These are phyloP conservation scores for Pachysandra terminalis DNA, from an alignment of 164 flowering plant species.

Conservation along the genomic window DNA sequence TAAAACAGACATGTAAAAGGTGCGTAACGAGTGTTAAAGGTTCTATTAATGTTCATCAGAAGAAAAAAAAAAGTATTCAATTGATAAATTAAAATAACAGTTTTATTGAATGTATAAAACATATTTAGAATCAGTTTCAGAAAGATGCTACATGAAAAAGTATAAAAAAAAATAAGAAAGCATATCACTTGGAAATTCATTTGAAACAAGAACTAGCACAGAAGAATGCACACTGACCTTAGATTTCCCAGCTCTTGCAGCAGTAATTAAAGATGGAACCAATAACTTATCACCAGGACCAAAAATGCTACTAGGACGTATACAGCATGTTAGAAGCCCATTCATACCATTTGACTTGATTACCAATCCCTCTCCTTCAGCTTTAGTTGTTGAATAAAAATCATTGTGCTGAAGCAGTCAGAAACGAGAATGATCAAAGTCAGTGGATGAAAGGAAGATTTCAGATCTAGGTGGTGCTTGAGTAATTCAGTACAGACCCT, in stretches of 20 bases:
- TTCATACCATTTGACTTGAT: slow-evolving; percentile 69
- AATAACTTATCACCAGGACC: slow-evolving; percentile 95
- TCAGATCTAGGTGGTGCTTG: not conserved
- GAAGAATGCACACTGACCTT: slow-evolving; percentile 46
- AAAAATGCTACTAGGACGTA: slow-evolving; percentile 96
- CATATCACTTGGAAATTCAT: not conserved
- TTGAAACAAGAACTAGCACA: not conserved
- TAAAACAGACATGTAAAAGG: too few species aligned
- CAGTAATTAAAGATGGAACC: slow-evolving; percentile 84
- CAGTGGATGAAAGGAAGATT: not conserved
- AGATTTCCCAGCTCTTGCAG: slow-evolving; percentile 92
- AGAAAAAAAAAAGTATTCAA: too few species aligned
- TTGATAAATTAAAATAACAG: too few species aligned
- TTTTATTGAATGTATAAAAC: too few species aligned
- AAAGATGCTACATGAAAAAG: not conserved
- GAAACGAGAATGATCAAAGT: slow-evolving; percentile 9
- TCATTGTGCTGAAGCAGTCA: slow-evolving; percentile 70
- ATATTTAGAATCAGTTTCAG: too few species aligned
- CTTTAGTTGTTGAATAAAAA: slow-evolving; percentile 91
- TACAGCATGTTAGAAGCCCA: slow-evolving; percentile 91
- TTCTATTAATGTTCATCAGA: too few species aligned
- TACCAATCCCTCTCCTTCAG: slow-evolving; percentile 86
- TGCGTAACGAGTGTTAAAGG: too few species aligned
- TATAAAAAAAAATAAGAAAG: not conserved
- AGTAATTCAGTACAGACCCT: not conserved